Evolutionary conservation across 768 basidiomycete genomes (phyloP).

Genomic region (Boletus eberwhitei): DNA sequence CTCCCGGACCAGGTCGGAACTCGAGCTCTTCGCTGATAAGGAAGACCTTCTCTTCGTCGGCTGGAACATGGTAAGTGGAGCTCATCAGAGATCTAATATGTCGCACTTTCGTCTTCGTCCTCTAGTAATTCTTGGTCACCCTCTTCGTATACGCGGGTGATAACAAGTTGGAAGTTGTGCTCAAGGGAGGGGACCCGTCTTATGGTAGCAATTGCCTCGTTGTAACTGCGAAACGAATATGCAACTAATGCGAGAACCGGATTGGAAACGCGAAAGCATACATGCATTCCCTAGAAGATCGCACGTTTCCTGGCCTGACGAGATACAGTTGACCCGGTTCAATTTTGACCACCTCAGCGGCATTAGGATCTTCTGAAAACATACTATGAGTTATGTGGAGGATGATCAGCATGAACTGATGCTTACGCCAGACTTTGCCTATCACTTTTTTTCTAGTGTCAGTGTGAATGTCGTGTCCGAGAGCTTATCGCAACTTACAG

Average conservation of each 20-base stretch:
- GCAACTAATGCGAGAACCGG: neutral
- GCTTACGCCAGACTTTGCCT: conserved; percentile 93
- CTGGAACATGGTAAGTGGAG: conserved; percentile 39
- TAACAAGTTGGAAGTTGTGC: conserved; percentile 86
- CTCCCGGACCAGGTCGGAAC: conserved; percentile 71
- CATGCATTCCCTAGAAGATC: conserved; percentile 97
- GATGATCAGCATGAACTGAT: conserved; percentile 13
- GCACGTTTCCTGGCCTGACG: conserved; percentile 85
- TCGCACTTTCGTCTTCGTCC: conserved; percentile 86
- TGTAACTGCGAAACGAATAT: conserved; percentile 57
- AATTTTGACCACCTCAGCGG: conserved; percentile 93
- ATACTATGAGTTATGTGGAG: conserved; percentile 23
- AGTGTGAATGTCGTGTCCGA: conserved; percentile 13
- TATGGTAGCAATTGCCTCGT: conserved; percentile 93
- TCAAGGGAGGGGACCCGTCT: conserved; percentile 74
- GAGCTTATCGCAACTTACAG: conserved; percentile 45
- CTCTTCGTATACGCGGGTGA: conserved; percentile 96
- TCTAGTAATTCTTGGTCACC: conserved; percentile 93
- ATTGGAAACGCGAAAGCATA: conserved; percentile 37
- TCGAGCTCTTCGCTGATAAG: conserved; percentile 88
- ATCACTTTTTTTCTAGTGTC: conserved; percentile 52
- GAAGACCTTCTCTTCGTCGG: conserved; percentile 91
- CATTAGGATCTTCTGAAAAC: conserved; percentile 82
- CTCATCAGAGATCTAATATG: neutral
- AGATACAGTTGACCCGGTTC: conserved; percentile 89